Conservation (phyloP, 192 early-diverging fungal genomes). For the Lobosporangium transversale region DNA sequence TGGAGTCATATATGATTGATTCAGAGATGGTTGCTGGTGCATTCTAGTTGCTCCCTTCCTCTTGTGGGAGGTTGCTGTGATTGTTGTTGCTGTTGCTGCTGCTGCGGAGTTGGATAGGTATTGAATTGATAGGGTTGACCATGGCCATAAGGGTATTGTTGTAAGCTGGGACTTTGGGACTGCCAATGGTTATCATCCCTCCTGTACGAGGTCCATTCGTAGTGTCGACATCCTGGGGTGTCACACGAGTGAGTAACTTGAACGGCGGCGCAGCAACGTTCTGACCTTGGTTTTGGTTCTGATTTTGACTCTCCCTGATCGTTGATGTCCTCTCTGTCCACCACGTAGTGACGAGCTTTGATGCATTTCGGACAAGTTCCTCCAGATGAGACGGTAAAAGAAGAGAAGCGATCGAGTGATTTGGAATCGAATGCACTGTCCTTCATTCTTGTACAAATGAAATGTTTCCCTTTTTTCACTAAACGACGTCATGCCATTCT, state of each 20-base stretch:
- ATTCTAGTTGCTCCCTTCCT: background rate
- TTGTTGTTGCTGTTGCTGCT: slow-evolving; percentile 8
- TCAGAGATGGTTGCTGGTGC: slow-evolving; percentile 1
- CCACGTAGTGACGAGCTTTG: background rate
- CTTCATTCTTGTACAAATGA: too few relatives aligned
- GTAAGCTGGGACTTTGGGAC: background rate
- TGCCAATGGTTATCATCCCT: background rate
- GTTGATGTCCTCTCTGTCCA: background rate
- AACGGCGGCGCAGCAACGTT: slow-evolving; percentile 15
- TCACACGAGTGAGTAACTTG: slow-evolving; percentile 20
- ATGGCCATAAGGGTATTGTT: background rate
- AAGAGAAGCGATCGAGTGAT: background rate
- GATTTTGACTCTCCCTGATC: background rate
- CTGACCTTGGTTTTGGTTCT: slow-evolving; percentile 1
- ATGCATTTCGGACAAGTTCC: background rate
- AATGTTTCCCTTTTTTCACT: too few relatives aligned
- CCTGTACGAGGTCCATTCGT: background rate
- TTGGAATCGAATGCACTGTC: too few relatives aligned
- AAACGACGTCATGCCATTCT: too few relatives aligned
- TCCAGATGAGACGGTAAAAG: background rate
- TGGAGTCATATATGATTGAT: background rate
- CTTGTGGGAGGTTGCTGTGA: background rate
- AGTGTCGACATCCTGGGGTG: slow-evolving; percentile 17
- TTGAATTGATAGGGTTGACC: background rate
- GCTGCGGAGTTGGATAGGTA: slow-evolving; percentile 5